phyloP scores from a whole-genome alignment of 179 eudicot species.

The Beta corolliflora region DNA sequence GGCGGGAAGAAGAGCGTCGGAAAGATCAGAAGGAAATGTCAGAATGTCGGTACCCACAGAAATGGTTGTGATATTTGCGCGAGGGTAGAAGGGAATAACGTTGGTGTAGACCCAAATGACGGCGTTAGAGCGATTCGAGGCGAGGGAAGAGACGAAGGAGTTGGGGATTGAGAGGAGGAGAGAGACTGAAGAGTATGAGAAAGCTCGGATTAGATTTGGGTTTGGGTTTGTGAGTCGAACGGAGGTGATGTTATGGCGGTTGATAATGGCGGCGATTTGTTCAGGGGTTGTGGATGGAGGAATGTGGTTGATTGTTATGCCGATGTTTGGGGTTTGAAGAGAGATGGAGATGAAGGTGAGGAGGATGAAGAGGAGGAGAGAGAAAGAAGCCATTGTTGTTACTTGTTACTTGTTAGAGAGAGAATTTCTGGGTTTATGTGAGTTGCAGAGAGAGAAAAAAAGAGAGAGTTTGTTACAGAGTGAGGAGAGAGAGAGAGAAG shows the following conservation, averaged over 20 bases:
- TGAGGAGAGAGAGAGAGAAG: too few species aligned
- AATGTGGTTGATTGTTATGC: constrained; percentile 46
- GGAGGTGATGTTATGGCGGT: constrained; percentile 44
- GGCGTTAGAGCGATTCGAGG: constrained; percentile 62
- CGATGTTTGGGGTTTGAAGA: constrained; percentile 34
- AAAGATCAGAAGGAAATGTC: constrained; percentile 34
- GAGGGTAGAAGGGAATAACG: constrained; percentile 81
- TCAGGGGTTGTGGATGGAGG: constrained; percentile 41
- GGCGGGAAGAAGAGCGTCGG: constrained; percentile 55
- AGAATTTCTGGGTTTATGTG: not conserved
- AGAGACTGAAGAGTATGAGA: constrained; percentile 66
- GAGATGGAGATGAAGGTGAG: constrained; percentile 10
- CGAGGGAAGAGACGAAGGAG: constrained; percentile 46
- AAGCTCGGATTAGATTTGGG: constrained; percentile 56
- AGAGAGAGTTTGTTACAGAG: constrained; percentile 8
- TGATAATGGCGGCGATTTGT: constrained; percentile 40
- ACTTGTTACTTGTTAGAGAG: not conserved
- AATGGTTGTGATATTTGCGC: constrained; percentile 57
- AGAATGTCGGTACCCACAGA: constrained; percentile 65
- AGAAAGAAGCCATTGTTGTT: constrained; percentile 3
- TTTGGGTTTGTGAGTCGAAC: constrained; percentile 50
- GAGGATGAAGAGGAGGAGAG: not conserved
- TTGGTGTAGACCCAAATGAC: constrained; percentile 52
- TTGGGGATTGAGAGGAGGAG: constrained; percentile 76
- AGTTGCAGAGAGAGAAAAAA: not conserved